Evolutionary conservation across 306 rosid species (phyloP).

Genomic region (Quercus berberidifolia): DNA sequence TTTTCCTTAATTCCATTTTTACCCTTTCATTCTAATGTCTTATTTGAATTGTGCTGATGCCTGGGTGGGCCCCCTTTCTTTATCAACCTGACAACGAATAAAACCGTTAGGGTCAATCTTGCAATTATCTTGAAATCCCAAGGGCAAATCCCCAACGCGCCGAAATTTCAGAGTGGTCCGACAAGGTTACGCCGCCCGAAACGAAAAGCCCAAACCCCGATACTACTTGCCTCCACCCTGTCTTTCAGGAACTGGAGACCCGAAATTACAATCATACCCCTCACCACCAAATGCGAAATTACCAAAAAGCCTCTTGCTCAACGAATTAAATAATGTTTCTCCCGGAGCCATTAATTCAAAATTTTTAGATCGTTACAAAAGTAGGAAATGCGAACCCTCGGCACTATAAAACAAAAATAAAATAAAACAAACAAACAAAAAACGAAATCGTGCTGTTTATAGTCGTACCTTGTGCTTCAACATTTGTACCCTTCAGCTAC

Average conservation of each 20-base stretch:
- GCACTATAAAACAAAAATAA: not conserved
- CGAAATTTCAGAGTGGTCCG: slow-evolving; percentile 40
- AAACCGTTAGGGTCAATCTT: slow-evolving; percentile 41
- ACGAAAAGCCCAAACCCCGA: slow-evolving; percentile 29
- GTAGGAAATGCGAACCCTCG: not conserved
- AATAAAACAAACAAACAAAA: not conserved
- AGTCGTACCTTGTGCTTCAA: not conserved
- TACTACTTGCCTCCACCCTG: slow-evolving; percentile 21
- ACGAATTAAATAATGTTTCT: not conserved
- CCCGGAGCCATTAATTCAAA: slow-evolving; percentile 23
- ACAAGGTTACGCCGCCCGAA: slow-evolving; percentile 35
- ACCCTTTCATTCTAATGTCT: not conserved
- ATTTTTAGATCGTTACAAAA: not conserved
- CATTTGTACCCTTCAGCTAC: not conserved
- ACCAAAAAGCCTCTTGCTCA: slow-evolving; percentile 9
- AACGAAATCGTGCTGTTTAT: not conserved
- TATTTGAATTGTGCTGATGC: not conserved
- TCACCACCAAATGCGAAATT: not conserved
- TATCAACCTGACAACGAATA: not conserved
- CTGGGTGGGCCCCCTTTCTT: slow-evolving; percentile 6
- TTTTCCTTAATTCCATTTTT: not conserved
- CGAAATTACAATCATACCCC: slow-evolving; percentile 23
- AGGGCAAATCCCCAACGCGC: slow-evolving; percentile 19
- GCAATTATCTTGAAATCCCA: not conserved
- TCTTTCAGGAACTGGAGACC: not conserved